Percentiles rank a stretch among this genome's conserved stretches.
Conservation (phyloP, 768 basidiomycete genomes). For the Hemileccinum rubropunctum region DNA sequence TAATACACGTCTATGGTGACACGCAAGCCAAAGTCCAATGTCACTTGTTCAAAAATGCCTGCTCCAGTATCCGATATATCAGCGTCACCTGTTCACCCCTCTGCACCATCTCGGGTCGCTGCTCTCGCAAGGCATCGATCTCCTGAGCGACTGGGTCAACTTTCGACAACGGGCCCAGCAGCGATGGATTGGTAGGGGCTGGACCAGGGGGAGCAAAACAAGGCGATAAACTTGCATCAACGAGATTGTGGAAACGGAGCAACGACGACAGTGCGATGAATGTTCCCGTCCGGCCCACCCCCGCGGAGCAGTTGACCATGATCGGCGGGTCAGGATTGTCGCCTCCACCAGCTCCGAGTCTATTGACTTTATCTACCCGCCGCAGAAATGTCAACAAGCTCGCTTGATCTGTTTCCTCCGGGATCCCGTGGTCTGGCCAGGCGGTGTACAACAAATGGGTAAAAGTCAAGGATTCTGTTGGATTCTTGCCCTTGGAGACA, state of each 20-base stretch:
- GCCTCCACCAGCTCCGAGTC: constrained; percentile 21
- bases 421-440: constrained; percentile 89
- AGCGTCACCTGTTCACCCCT: constrained; percentile 59
- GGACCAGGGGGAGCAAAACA: constrained; percentile 23
- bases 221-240: constrained; percentile 29
- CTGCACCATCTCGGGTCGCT: constrained; percentile 82
- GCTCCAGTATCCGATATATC: constrained; percentile 58
- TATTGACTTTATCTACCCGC: constrained; percentile 64
- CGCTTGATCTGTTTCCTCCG: constrained; percentile 54
- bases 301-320: constrained; percentile 83
- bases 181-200: constrained; percentile 40
- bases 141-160: constrained; percentile 63
- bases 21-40: not conserved
- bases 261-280: constrained; percentile 81
- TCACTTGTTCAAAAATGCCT: constrained; percentile 21
- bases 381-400: constrained; percentile 59
- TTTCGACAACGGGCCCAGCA: constrained; percentile 56
- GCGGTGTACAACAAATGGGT: constrained; percentile 69
- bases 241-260: constrained; percentile 57
- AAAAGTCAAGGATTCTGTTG: constrained; percentile 47
- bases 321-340: constrained; percentile 68
- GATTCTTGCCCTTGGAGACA: constrained; percentile 31
- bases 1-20: not conserved
- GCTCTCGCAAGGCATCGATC: constrained; percentile 76
- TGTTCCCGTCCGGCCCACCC: constrained; percentile 83